Evolutionary conservation across 805 yeast genomes (phyloP).

Genomic region (Candida anglica): DNA sequence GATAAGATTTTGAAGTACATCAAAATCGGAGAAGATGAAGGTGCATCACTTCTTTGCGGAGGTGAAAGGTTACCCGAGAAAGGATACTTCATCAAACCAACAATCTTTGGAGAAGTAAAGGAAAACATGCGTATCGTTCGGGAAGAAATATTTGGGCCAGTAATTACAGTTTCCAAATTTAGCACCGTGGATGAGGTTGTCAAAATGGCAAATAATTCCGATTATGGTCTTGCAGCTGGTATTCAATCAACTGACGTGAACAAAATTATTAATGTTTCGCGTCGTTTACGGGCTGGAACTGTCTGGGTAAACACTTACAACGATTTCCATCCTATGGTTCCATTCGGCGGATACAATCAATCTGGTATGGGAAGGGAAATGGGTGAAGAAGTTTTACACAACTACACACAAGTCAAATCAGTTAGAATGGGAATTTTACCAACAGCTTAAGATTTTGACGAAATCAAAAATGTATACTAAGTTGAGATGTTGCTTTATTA

Average conservation of each 20-base stretch:
- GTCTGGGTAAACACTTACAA: conserved; percentile 45
- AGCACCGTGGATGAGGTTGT: conserved; percentile 64
- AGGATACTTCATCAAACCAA: conserved; percentile 73
- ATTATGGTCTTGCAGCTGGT: conserved; percentile 80
- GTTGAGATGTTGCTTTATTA: too few relatives aligned
- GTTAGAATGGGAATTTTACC: too few relatives aligned
- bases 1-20: conserved; percentile 47
- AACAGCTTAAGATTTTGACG: too few relatives aligned
- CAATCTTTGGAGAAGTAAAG: conserved; percentile 68
- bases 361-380: conserved; percentile 81
- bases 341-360: conserved; percentile 78
- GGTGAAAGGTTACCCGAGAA: conserved; percentile 41
- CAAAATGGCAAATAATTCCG: conserved; percentile 63
- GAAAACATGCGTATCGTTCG: conserved; percentile 61
- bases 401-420: conserved; percentile 73
- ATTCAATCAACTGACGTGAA: too few relatives aligned
- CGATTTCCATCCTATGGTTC: conserved; percentile 42
- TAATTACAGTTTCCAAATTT: conserved; percentile 65
- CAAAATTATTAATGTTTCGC: conserved; percentile 60
- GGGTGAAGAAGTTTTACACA: conserved; percentile 67
- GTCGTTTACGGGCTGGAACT: conserved; percentile 52
- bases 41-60: conserved; percentile 38
- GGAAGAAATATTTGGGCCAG: conserved; percentile 93
- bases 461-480: too few relatives aligned
- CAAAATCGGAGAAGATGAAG: conserved; percentile 42